Conservation (phyloP, 768 basidiomycete species). For the Saitozyma podzolica region DNA sequence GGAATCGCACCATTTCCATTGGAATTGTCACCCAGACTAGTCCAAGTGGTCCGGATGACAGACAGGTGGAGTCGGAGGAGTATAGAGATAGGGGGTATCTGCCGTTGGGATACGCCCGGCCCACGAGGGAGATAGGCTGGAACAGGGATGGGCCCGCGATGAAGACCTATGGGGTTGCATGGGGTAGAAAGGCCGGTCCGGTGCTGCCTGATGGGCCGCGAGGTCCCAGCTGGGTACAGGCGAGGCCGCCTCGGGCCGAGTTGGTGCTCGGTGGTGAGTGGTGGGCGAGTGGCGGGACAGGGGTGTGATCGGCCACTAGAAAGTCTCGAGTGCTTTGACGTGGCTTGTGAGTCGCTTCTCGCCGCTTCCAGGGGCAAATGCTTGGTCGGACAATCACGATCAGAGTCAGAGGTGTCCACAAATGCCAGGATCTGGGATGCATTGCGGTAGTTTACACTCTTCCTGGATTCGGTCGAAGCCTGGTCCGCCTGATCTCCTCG, state of each 20-base stretch:
- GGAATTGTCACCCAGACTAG: too few relatives aligned
- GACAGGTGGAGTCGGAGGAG: background rate
- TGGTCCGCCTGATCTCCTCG: background rate
- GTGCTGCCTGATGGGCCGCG: constrained; percentile 21
- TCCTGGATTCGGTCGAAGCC: too few relatives aligned
- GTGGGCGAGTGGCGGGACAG: constrained; percentile 26
- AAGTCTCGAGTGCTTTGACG: too few relatives aligned
- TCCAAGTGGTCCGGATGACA: too few relatives aligned
- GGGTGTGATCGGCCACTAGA: background rate
- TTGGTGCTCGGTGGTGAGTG: constrained; percentile 20
- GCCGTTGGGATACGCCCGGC: constrained; percentile 33
- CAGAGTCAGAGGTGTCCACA: too few relatives aligned
- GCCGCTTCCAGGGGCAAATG: too few relatives aligned
- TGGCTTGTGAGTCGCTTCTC: too few relatives aligned
- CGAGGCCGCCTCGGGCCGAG: constrained; percentile 32
- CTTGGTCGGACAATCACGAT: too few relatives aligned
- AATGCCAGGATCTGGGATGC: too few relatives aligned
- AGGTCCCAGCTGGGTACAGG: constrained; percentile 30
- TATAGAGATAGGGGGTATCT: constrained; percentile 18
- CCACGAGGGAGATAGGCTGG: constrained; percentile 24
- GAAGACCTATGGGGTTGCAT: constrained; percentile 42
- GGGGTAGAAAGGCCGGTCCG: constrained; percentile 25
- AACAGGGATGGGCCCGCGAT: constrained; percentile 41
- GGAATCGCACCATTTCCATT: background rate
- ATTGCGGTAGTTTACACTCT: too few relatives aligned